Conservation (phyloP, 441 rosid species). For the Biscutella auriculata region DNA sequence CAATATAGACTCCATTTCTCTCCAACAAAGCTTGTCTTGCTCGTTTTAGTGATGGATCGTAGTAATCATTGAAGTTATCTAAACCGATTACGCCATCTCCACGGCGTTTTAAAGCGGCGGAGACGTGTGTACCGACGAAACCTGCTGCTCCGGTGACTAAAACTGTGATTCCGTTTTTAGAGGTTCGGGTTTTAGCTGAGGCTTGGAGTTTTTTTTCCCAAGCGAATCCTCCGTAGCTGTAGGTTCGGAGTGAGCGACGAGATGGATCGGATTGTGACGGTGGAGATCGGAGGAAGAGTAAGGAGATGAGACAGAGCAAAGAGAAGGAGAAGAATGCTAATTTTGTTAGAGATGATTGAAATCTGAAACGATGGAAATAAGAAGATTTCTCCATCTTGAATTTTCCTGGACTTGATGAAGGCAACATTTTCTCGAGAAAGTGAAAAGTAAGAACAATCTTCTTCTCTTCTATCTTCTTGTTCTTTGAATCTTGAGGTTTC, state of each 20-base stretch:
- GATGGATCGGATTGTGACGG: slow-evolving; percentile 56
- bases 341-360: slow-evolving; percentile 57
- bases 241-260: slow-evolving; percentile 64
- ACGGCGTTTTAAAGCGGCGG: slow-evolving; percentile 72
- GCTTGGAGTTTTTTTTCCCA: slow-evolving; percentile 68
- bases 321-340: slow-evolving; percentile 71
- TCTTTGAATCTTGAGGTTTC: slow-evolving; percentile 49
- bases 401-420: slow-evolving; percentile 84
- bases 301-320: slow-evolving; percentile 53
- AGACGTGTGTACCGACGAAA: slow-evolving; percentile 92
- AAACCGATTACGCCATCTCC: slow-evolving; percentile 89
- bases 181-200: slow-evolving; percentile 61
- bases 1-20: slow-evolving; percentile 59
- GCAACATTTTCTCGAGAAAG: slow-evolving; percentile 37
- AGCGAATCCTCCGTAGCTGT: slow-evolving; percentile 63
- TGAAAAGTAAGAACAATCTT: neutral
- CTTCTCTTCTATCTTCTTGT: slow-evolving; percentile 10
- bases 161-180: slow-evolving; percentile 57
- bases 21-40: slow-evolving; percentile 79
- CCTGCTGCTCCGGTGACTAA: slow-evolving; percentile 96
- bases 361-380: slow-evolving; percentile 45
- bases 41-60: slow-evolving; percentile 74
- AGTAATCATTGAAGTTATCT: slow-evolving; percentile 85
- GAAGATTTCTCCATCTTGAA: slow-evolving; percentile 94
- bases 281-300: slow-evolving; percentile 76